Evolutionary conservation across 2,329 filamentous ascomycete species (phyloP).

Genomic region (Monilinia vaccinii-corymbosi): DNA sequence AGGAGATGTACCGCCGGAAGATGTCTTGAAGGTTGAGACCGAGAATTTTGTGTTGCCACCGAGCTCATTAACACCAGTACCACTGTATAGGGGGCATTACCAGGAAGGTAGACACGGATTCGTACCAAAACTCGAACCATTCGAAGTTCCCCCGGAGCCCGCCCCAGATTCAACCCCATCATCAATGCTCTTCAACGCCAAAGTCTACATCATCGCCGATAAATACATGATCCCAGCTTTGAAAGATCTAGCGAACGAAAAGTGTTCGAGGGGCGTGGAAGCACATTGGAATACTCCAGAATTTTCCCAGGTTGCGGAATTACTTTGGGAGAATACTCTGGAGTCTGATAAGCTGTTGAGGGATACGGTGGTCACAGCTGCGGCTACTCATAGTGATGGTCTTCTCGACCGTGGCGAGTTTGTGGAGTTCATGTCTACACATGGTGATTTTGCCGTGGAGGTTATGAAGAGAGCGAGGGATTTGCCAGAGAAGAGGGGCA

Average conservation of each 20-base stretch:
- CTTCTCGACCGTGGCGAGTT: constrained; percentile 14
- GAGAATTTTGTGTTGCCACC: background rate
- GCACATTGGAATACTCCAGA: constrained; percentile 9
- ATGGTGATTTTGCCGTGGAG: constrained; percentile 3
- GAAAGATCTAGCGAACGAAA: constrained; percentile 13
- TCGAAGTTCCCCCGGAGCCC: background rate
- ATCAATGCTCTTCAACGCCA: constrained; percentile 11
- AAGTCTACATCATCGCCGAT: constrained; percentile 19
- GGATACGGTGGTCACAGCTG: constrained; percentile 9
- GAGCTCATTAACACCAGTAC: background rate
- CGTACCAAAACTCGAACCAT: background rate
- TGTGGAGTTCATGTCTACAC: background rate
- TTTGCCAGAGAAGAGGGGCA: background rate
- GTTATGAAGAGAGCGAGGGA: background rate
- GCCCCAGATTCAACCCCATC: background rate
- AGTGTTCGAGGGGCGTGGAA: constrained; percentile 6
- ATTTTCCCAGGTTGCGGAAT: constrained; percentile 8
- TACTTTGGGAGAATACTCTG: constrained; percentile 12
- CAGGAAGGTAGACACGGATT: background rate
- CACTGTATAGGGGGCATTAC: background rate
- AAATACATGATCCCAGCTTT: constrained; percentile 17
- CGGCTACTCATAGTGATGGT: constrained; percentile 1
- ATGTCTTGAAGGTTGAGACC: background rate
- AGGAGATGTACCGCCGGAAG: too few species aligned
- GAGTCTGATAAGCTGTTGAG: constrained; percentile 11